Evolutionary conservation across 208 protist genomes (phyloP), one percentile per base, ranked within the genome.

Genomic region (Trichomonas tenax): DNA sequence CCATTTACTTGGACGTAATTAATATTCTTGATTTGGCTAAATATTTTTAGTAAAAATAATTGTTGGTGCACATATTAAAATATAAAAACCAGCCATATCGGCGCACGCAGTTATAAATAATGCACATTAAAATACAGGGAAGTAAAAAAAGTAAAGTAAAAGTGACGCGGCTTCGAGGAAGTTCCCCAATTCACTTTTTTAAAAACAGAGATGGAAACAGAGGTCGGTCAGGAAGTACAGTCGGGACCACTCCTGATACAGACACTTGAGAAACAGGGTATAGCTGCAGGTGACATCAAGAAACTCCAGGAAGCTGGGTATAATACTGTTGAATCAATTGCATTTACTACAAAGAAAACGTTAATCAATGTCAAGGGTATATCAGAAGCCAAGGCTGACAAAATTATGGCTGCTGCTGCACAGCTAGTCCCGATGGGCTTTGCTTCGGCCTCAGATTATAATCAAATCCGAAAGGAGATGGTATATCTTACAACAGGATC

Each of bases 351-450:
- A 2, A 99, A 99, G 96, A 99, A 99, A 96, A 97, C 97, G 31
- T 98, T 99, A n/a, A 95, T 98, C 14, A 97, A 97, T 0, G 98
- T 99, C 45, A 99, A 99, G 97, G 99, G 99, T n/a, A 99, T 99
- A 84, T 98, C 97, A 96, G 99, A 99, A 95, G 98, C 97, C 93
- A 99, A 99, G 97, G 99, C 98, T 34, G 98, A 99, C 63, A 99
- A 99, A 97, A 98, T 99, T 44, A 98, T 99, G 97, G 97, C 97
- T 44, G 95, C 48, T 44, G 98, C 98, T 86, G 97, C 97, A 26
- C 99, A 99, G 97, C 95, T 99, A 98, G 99, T 31, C 98, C 82
- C 82, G 44, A 99, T 99, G 98, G 99, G 99, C 38, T 99, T 99
- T 97, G 98, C 98, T 17, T 99, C 98, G 15, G 99, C 99, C 2